Percentiles rank a stretch among this genome's conserved stretches.
Conservation (phyloP, 2,329 filamentous ascomycete species). For the Incumbomyces delicatus region DNA sequence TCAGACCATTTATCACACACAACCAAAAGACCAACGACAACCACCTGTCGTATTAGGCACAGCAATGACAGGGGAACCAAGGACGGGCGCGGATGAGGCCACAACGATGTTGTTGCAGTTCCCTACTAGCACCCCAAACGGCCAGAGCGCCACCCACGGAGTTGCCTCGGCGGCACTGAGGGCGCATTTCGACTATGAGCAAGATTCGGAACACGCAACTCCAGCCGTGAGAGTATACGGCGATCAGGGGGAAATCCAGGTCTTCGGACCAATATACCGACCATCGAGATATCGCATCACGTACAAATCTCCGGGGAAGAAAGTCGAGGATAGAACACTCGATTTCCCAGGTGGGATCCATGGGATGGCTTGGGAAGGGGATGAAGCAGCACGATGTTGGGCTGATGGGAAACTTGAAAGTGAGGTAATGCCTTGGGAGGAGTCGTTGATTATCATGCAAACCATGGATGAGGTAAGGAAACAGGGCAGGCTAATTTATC, state of each 20-base stretch:
- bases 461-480: constrained; percentile 61
- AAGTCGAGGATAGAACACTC: constrained; percentile 13
- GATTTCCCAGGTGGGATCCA: constrained; percentile 15
- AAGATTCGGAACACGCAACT: constrained; percentile 34
- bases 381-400: constrained; percentile 14
- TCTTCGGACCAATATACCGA: constrained; percentile 22
- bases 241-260: constrained; percentile 22
- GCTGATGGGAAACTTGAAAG: constrained; percentile 62
- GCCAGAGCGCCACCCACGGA: constrained; percentile 58
- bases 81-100: constrained; percentile 24
- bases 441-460: constrained; percentile 81
- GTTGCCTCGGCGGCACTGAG: constrained; percentile 22
- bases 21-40: constrained; percentile 54
- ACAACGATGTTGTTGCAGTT: constrained; percentile 23
- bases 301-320: constrained; percentile 5
- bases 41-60: constrained; percentile 58
- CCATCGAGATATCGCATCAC: constrained; percentile 54
- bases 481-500: constrained; percentile 54
- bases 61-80: constrained; percentile 17
- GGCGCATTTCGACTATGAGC: constrained; percentile 19
- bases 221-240: constrained; percentile 22
- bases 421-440: constrained; percentile 66
- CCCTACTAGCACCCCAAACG: constrained; percentile 38
- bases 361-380: constrained; percentile 19
- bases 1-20: constrained; percentile 46